phyloP scores from a whole-genome alignment of 768 basidiomycete species.

The Crucibulum laeve region DNA sequence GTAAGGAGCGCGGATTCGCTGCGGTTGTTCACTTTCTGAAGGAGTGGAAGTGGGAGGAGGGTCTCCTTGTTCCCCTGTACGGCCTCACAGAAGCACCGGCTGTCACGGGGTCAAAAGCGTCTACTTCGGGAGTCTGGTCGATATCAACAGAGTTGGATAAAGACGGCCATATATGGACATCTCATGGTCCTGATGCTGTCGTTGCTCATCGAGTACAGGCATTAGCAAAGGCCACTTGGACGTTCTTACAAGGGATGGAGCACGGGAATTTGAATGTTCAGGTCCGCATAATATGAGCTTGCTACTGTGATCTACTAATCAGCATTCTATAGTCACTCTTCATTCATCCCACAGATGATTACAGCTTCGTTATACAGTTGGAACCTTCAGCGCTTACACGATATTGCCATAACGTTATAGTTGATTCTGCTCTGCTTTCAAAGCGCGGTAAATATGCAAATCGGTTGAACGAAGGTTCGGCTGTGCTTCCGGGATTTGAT shows the following conservation, averaged over 20 bases:
- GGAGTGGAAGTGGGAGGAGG: constrained; percentile 81
- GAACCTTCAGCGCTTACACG: constrained; percentile 61
- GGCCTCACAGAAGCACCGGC: constrained; percentile 24
- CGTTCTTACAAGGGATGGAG: constrained; percentile 49
- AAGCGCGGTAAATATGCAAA: constrained; percentile 43
- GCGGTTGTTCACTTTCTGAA: constrained; percentile 66
- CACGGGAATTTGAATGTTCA: constrained; percentile 48
- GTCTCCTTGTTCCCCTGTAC: constrained; percentile 74
- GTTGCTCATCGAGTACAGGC: constrained; percentile 70
- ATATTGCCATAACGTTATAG: constrained; percentile 66
- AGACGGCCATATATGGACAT: constrained; percentile 75
- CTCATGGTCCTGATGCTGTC: constrained; percentile 57
- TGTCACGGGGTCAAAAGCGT: constrained; percentile 13
- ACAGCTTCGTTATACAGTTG: constrained; percentile 80
- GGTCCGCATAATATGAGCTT: constrained; percentile 33
- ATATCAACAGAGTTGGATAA: constrained; percentile 76
- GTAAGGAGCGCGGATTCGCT: constrained; percentile 80
- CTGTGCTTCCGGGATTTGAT: constrained; percentile 70
- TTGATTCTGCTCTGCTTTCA: constrained; percentile 43
- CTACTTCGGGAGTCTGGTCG: constrained; percentile 58
- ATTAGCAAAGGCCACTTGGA: constrained; percentile 74
- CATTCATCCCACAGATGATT: constrained; percentile 77
- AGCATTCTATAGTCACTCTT: constrained; percentile 63
- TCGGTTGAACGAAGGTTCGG: constrained; percentile 23
- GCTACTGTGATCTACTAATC: neutral